Conservation (phyloP, 2,329 filamentous ascomycete genomes). For the Pseudogymnoascus verrucosus region DNA sequence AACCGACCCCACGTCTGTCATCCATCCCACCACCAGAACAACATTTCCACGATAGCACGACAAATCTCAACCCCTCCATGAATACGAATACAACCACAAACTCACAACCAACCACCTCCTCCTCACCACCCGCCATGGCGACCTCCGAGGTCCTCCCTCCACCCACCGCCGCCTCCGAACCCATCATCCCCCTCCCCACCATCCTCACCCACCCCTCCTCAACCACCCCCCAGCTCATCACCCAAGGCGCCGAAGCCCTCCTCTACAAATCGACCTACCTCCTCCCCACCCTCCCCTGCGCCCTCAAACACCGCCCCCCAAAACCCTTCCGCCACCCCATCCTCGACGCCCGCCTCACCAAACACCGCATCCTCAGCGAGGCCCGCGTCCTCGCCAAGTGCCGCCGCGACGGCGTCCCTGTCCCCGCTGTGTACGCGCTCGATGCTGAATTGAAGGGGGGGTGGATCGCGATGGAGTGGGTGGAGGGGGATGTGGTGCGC, state of each 20-base stretch:
- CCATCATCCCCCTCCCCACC: too few species aligned
- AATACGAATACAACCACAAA: slow-evolving; percentile 7
- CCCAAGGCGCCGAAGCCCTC: slow-evolving; percentile 92
- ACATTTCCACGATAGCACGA: not conserved
- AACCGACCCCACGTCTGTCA: slow-evolving; percentile 10
- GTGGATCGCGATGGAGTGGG: slow-evolving; percentile 81
- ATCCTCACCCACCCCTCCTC: too few species aligned
- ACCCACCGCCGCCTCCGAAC: too few species aligned
- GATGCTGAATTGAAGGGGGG: slow-evolving; percentile 49
- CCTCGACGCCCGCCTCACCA: slow-evolving; percentile 81
- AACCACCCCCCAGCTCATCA: slow-evolving; percentile 59
- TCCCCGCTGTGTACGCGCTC: slow-evolving; percentile 71
- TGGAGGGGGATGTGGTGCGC: slow-evolving; percentile 64
- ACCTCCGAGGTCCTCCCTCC: not conserved
- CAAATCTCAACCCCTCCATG: not conserved
- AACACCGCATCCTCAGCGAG: slow-evolving; percentile 80
- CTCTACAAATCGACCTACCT: slow-evolving; percentile 85
- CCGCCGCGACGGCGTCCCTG: slow-evolving; percentile 66
- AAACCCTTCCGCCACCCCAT: slow-evolving; percentile 89
- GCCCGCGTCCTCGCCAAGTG: slow-evolving; percentile 77
- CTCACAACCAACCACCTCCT: slow-evolving; percentile 10
- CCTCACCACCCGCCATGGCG: slow-evolving; percentile 10
- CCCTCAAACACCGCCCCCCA: slow-evolving; percentile 82
- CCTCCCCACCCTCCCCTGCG: slow-evolving; percentile 55
- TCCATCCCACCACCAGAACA: not conserved